A percentile compares a stretch with the other conserved stretches of the same genome.
These are phyloP conservation scores for Collybia nuda DNA, from an alignment of 768 basidiomycete genomes.

Conservation along the genomic window DNA sequence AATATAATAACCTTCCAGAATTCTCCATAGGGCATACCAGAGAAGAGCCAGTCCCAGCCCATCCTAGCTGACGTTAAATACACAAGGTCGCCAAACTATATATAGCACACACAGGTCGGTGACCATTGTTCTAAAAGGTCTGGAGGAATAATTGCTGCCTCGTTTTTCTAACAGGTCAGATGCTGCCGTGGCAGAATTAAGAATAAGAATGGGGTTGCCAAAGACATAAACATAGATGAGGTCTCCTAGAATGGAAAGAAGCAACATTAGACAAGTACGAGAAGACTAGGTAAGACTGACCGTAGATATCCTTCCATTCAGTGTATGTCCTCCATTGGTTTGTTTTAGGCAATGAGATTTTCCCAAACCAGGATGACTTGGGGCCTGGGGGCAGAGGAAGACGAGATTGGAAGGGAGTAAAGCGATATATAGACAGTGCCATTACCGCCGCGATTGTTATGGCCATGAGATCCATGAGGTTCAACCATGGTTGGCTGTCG, in stretches of 20 bases:
- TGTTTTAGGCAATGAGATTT: conserved; percentile 27
- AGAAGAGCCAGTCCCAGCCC: conserved; percentile 49
- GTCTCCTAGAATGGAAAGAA: conserved; percentile 33
- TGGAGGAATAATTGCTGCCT: conserved; percentile 42
- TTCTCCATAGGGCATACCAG: conserved; percentile 23
- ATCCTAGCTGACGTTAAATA: conserved; percentile 27
- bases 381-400: conserved; percentile 43
- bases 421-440: conserved; percentile 7
- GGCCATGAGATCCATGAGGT: background rate
- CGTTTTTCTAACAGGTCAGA: conserved; percentile 47
- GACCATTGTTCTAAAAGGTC: conserved; percentile 40
- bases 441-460: conserved; percentile 1
- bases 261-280: background rate
- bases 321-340: conserved; percentile 49
- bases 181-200: conserved; percentile 41
- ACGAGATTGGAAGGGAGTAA: background rate
- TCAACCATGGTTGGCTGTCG: too few relatives aligned
- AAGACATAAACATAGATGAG: conserved; percentile 42
- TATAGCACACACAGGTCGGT: conserved; percentile 36
- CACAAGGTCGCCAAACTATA: background rate
- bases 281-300: conserved; percentile 20
- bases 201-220: conserved; percentile 45
- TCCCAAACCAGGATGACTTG: conserved; percentile 33
- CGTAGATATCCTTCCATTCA: conserved; percentile 41
- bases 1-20: conserved; percentile 17